Evolutionary conservation across 1,284 basidiomycete species (phyloP).

Genomic region (Macrocybe sp.): DNA sequence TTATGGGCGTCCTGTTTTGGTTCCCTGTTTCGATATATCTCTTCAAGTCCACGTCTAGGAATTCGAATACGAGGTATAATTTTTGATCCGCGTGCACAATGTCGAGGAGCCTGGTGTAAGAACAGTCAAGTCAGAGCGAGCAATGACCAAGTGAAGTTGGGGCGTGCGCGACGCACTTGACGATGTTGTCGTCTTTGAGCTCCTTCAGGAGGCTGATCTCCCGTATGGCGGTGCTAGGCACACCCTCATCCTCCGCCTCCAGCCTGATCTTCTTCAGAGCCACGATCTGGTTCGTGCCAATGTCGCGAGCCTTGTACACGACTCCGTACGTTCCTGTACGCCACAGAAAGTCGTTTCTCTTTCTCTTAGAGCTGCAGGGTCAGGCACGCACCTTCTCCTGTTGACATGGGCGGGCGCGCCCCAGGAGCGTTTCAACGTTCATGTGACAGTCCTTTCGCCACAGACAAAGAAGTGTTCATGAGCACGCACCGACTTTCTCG

Average conservation of each 20-base stretch:
- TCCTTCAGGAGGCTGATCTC: slow-evolving; percentile 98
- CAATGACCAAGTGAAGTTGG: slow-evolving; percentile 9
- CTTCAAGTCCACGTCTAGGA: slow-evolving; percentile 92
- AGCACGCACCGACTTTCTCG: slow-evolving; percentile 68
- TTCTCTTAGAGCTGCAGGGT: not conserved
- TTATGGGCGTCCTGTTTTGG: slow-evolving; percentile 62
- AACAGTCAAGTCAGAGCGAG: slow-evolving; percentile 6
- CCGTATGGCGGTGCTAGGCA: slow-evolving; percentile 95
- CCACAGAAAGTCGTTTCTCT: slow-evolving; percentile 4
- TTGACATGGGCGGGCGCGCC: slow-evolving; percentile 12
- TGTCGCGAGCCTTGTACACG: slow-evolving; percentile 89
- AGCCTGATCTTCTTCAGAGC: slow-evolving; percentile 98
- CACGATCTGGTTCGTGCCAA: slow-evolving; percentile 73
- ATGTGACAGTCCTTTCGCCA: slow-evolving; percentile 8
- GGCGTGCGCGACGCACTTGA: slow-evolving; percentile 55
- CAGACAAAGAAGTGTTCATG: not conserved
- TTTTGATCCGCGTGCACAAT: slow-evolving; percentile 98
- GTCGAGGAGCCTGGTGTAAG: slow-evolving; percentile 74
- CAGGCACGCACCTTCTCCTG: slow-evolving; percentile 50
- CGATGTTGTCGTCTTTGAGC: slow-evolving; percentile 93
- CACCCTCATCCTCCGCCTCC: slow-evolving; percentile 97
- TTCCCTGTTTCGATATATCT: slow-evolving; percentile 92
- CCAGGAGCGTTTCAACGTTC: not conserved
- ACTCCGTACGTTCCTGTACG: slow-evolving; percentile 95
- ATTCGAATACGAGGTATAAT: slow-evolving; percentile 96